Evolutionary conservation across 2,329 filamentous ascomycete genomes (phyloP).

Genomic region (Incumbomyces delicatus): DNA sequence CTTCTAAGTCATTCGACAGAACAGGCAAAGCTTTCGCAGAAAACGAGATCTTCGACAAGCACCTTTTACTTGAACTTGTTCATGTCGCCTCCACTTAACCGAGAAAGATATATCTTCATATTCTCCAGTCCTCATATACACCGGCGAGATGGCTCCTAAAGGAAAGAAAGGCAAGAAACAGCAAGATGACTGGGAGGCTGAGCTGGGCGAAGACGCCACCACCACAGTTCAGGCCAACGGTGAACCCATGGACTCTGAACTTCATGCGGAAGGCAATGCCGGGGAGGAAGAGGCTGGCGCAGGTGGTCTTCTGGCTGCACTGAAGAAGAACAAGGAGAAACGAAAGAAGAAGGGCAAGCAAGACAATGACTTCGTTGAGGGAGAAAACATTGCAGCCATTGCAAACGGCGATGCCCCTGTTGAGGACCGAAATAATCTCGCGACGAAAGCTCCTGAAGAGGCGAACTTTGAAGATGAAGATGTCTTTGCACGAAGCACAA

Average conservation of each 20-base stretch:
- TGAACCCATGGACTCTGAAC: conserved; percentile 39
- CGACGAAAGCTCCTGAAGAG: conserved; percentile 66
- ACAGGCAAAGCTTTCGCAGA: neutral
- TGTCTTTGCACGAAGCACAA: conserved; percentile 66
- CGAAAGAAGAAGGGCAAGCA: conserved; percentile 81
- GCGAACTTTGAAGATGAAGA: conserved; percentile 78
- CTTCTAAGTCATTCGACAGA: conserved; percentile 1
- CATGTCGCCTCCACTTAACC: conserved; percentile 22
- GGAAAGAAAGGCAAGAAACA: conserved; percentile 78
- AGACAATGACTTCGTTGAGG: conserved; percentile 65
- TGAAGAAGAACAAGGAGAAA: conserved; percentile 75
- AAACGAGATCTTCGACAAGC: neutral
- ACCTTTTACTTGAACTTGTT: conserved; percentile 6
- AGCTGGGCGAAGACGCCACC: conserved; percentile 58
- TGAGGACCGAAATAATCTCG: conserved; percentile 36
- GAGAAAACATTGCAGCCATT: conserved; percentile 45
- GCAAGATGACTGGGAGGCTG: conserved; percentile 89
- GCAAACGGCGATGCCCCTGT: conserved; percentile 28
- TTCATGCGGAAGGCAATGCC: conserved; percentile 36
- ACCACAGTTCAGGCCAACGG: conserved; percentile 45
- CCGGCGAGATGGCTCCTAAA: conserved; percentile 69
- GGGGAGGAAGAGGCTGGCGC: conserved; percentile 49
- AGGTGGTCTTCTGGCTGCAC: conserved; percentile 66
- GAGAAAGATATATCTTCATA: conserved; percentile 16
- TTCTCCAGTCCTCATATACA: conserved; percentile 5